Evolutionary conservation across 176 grass and related monocot species (phyloP), one percentile per base, ranked within the genome.

Genomic region (Eragrostis nindensis): DNA sequence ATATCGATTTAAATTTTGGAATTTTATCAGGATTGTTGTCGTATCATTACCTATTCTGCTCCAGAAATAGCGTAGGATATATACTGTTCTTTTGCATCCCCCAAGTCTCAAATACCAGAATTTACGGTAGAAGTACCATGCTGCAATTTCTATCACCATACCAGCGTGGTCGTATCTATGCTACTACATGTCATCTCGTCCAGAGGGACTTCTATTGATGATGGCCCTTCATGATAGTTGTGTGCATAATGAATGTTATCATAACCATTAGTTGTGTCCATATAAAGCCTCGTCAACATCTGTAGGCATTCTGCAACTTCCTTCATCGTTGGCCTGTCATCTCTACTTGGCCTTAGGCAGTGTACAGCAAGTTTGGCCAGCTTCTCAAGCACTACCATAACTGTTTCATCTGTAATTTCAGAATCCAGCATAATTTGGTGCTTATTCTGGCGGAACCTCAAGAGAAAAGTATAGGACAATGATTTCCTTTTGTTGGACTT

Each of bases 281-380:
- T 60, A 60, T 60, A 60, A 60, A 68, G 32, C 54, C 63, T 80
- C 26, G 36, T 80, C 36, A 80, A 42, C 64, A 80, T 42, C 13
- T 79, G 77, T 68, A 79, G 19, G 15, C 29, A 29, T 32, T 78
- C 76, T 50, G 76, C 62, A 50, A 78, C 76, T 66, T 66, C 76
- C 62, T 78, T 78, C 76, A 79, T 79, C 5, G 46, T 79, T 41
- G 62, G 76, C 7, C 76, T 79, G 12, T 79, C 76, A 26, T 52
- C 76, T 40, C 76, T 62, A 41, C 9, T 40, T 24, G 83, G 67
- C 12, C 36, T 65, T 59, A 73, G 25, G 18, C 76, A 80, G 19
- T 26, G 38, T 25, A 66, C 55, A 14, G 1, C 5, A 2, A 80
- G 59, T 21, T 73, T 61, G 18, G 84, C 68, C 18, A 73, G 24